Conservation (phyloP, 1,284 basidiomycete genomes). For the Taiwanofungus camphoratus region DNA sequence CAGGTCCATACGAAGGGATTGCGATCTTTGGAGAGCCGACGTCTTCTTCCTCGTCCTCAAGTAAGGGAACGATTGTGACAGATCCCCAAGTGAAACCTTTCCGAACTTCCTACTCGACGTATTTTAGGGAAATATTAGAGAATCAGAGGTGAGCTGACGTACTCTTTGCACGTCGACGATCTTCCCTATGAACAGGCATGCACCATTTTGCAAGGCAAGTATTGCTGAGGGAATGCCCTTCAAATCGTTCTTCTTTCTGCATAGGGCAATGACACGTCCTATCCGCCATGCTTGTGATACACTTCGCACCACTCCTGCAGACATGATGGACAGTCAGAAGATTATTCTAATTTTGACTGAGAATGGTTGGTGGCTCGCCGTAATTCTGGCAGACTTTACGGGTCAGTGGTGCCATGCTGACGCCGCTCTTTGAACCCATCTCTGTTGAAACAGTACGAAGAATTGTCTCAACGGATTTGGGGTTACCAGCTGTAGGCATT, state of each 20-base stretch:
- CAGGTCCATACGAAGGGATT: constrained; percentile 13
- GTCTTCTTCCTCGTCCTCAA: constrained; percentile 42
- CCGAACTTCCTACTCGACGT: constrained; percentile 22
- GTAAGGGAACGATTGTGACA: constrained; percentile 39
- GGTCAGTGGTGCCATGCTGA: constrained; percentile 35
- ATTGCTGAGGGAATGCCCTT: constrained; percentile 43
- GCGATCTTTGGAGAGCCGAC: constrained; percentile 5
- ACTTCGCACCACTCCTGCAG: constrained; percentile 34
- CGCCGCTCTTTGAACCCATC: constrained; percentile 40
- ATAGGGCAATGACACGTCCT: constrained; percentile 33
- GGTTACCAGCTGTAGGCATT: constrained; percentile 24
- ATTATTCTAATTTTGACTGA: neutral
- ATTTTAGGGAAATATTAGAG: neutral
- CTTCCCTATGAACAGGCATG: constrained; percentile 49
- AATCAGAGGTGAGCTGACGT: constrained; percentile 1
- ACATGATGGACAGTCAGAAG: neutral
- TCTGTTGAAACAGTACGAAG: constrained; percentile 28
- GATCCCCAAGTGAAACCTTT: constrained; percentile 38
- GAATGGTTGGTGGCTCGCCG: constrained; percentile 25
- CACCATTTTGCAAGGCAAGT: constrained; percentile 43
- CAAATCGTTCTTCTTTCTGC: constrained; percentile 29
- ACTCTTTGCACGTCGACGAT: constrained; percentile 43
- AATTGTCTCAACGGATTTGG: constrained; percentile 26
- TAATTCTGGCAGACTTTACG: constrained; percentile 31
- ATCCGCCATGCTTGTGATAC: constrained; percentile 52